These are phyloP conservation scores for Fusarium subtropicale DNA, from an alignment of 2,329 filamentous ascomycete genomes.

Conservation along the genomic window DNA sequence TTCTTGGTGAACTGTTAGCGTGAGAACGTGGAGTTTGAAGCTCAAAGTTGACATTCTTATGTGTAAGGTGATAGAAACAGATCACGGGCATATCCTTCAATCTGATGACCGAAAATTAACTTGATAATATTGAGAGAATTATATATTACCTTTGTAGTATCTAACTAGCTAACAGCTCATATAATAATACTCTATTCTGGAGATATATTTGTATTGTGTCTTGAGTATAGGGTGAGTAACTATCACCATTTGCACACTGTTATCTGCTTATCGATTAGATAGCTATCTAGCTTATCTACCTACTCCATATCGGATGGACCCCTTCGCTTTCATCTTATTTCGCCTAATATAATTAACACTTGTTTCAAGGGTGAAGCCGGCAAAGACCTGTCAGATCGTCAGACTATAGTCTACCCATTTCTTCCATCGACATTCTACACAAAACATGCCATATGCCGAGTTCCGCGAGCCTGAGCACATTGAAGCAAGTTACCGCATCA, in stretches of 20 bases:
- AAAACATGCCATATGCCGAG: constrained; percentile 11
- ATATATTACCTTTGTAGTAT: no score
- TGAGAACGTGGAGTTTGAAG: no score
- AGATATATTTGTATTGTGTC: neutral
- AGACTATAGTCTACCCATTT: neutral
- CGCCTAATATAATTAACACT: neutral
- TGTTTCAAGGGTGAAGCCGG: constrained; percentile 10
- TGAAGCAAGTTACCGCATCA: neutral
- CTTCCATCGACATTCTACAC: neutral
- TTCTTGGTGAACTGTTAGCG: no score
- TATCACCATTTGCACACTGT: neutral
- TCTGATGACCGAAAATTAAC: no score
- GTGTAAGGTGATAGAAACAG: accelerated
- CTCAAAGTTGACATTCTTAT: no score
- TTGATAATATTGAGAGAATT: no score
- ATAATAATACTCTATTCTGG: no score
- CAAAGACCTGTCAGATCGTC: neutral
- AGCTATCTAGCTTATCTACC: no score
- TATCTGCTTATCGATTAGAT: constrained; percentile 3
- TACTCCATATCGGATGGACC: no score
- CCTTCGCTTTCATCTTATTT: neutral
- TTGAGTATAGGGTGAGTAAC: neutral
- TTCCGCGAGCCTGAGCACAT: neutral
- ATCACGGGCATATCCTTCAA: no score
- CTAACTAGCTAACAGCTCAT: no score